Percentiles rank a stretch among this genome's conserved stretches.
These are phyloP conservation scores for Pterocarpus macrocarpus DNA, from an alignment of 306 rosid genomes.

Conservation along the genomic window DNA sequence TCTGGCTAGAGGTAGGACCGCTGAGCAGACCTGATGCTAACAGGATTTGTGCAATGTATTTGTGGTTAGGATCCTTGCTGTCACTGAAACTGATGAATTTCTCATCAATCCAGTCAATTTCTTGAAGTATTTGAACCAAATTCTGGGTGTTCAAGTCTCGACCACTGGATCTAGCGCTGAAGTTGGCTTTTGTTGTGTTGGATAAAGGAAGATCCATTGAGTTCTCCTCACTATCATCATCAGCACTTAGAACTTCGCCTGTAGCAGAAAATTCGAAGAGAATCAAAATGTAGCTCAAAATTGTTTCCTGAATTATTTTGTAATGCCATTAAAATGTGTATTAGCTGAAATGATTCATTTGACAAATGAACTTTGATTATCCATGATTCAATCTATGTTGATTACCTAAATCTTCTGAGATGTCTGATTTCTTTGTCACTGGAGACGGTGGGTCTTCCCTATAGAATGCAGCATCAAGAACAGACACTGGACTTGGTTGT, in stretches of 20 bases:
- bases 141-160: conserved; percentile 48
- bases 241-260: conserved; percentile 62
- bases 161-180: conserved; percentile 47
- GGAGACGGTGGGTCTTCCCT: conserved; percentile 96
- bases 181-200: conserved; percentile 43
- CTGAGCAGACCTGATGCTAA: conserved; percentile 68
- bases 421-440: conserved; percentile 70
- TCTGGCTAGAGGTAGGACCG: conserved; percentile 56
- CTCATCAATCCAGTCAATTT: conserved; percentile 47
- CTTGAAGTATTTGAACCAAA: conserved; percentile 54
- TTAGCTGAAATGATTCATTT: conserved; percentile 2
- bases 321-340: conserved; percentile 18
- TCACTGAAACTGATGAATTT: conserved; percentile 49
- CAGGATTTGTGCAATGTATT: conserved; percentile 75
- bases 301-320: conserved; percentile 7
- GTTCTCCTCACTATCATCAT: conserved; percentile 54
- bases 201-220: conserved; percentile 45
- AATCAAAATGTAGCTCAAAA: conserved; percentile 11
- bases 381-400: not conserved
- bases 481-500: conserved; percentile 95
- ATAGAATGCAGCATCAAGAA: conserved; percentile 87
- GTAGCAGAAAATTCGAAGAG: conserved; percentile 51
- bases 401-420: conserved; percentile 60
- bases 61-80: conserved; percentile 67
- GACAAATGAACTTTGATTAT: conserved; percentile 22